Conservation (phyloP, 305 asterid species). For the Stenogyne calaminthoides region DNA sequence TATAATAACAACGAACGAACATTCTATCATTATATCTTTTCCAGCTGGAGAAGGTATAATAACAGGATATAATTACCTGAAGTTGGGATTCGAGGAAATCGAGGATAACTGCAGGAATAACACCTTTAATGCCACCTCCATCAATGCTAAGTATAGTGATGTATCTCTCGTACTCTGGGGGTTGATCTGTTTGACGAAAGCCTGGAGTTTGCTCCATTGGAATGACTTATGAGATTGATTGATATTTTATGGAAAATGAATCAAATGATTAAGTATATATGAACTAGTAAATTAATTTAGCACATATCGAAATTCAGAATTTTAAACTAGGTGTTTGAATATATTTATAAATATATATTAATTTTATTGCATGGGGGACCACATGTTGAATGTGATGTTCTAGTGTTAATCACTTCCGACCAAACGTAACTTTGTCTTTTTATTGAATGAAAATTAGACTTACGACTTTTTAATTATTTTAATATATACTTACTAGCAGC, state of each 20-base stretch:
- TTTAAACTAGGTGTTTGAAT: background rate
- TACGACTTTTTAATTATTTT: background rate
- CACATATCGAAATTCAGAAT: background rate
- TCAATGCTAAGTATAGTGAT: constrained; percentile 56
- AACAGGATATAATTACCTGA: constrained; percentile 43
- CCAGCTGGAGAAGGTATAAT: no score
- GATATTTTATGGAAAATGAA: background rate
- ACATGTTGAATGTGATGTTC: background rate
- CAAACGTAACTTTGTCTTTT: background rate
- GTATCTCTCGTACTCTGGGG: constrained; percentile 32
- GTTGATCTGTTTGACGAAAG: constrained; percentile 31
- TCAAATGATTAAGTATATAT: background rate
- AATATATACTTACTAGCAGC: no score
- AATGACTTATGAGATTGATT: no score
- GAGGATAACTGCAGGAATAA: constrained; percentile 46
- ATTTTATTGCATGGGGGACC: background rate
- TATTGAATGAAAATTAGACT: no score
- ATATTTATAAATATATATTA: no score
- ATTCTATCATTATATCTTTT: no score
- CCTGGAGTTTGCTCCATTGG: constrained; percentile 32
- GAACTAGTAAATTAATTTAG: background rate
- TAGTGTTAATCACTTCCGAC: no score
- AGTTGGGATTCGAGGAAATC: constrained; percentile 51
- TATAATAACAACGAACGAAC: no score
- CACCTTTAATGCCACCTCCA: constrained; percentile 55